Evolutionary conservation across 2,329 filamentous ascomycete genomes (phyloP).

Genomic region (Aspergillus awamori): DNA sequence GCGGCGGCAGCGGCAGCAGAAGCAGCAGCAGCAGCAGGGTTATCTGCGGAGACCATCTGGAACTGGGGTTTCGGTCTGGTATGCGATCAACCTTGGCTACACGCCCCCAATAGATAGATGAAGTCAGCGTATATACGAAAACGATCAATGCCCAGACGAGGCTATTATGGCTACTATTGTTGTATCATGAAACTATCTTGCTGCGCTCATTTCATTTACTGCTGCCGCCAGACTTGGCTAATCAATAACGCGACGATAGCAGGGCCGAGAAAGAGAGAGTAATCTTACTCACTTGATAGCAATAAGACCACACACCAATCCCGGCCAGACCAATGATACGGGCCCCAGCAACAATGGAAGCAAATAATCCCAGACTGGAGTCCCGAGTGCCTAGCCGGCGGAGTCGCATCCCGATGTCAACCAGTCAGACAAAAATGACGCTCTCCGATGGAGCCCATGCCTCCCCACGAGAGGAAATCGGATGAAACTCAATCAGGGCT

Average conservation of each 20-base stretch:
- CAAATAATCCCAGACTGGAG: not conserved
- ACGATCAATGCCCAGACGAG: not conserved
- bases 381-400: slow-evolving; percentile 15
- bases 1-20: too few relatives aligned
- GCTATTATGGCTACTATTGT: not conserved
- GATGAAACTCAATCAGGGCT: slow-evolving; percentile 25
- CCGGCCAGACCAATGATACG: slow-evolving; percentile 3
- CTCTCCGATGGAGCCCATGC: slow-evolving; percentile 15
- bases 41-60: too few relatives aligned
- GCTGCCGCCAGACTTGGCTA: not conserved
- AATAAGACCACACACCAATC: not conserved
- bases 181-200: not conserved
- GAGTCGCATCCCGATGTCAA: slow-evolving; percentile 10
- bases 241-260: slow-evolving; percentile 1
- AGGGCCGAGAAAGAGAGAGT: not conserved
- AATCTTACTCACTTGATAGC: slow-evolving; percentile 5
- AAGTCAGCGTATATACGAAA: not conserved
- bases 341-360: slow-evolving; percentile 1
- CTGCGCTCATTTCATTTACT: not conserved
- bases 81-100: not conserved
- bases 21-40: too few relatives aligned
- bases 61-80: too few relatives aligned
- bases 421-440: slow-evolving; percentile 27
- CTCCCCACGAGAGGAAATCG: slow-evolving; percentile 23
- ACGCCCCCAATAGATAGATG: not conserved